Conservation (phyloP, 2,329 filamentous ascomycete genomes). For the Trichothecium roseum region DNA sequence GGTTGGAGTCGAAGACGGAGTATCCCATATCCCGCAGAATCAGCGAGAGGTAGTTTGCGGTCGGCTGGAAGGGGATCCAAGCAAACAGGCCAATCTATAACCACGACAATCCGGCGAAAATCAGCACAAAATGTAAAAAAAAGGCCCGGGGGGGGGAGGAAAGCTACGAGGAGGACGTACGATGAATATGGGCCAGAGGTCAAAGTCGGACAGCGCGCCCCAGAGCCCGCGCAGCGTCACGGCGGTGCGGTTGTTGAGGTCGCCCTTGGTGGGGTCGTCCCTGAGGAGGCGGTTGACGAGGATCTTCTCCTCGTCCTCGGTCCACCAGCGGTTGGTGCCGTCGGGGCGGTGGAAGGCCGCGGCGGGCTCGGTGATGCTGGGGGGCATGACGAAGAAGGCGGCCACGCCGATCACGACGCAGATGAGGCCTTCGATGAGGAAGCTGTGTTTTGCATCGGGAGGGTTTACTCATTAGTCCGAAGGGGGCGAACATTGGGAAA, state of each 20-base stretch:
- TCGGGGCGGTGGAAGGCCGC: conserved; percentile 25
- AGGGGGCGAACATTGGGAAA: no score
- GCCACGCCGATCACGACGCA: conserved; percentile 11
- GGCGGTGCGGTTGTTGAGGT: conserved; percentile 44
- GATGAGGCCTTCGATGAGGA: conserved; percentile 11
- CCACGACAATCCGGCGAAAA: conserved; percentile 26
- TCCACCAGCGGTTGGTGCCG: conserved; percentile 45
- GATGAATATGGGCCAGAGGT: conserved; percentile 44
- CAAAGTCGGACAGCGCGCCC: conserved; percentile 38
- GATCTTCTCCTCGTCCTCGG: conserved; percentile 44
- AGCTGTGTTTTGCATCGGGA: no score
- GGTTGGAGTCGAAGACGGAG: conserved; percentile 44
- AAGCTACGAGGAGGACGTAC: conserved; percentile 28
- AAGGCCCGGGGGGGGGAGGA: no score
- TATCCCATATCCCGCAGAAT: conserved; percentile 14
- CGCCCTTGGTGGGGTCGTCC: conserved; percentile 44
- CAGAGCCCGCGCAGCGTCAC: conserved; percentile 35
- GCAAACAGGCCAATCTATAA: conserved; percentile 8
- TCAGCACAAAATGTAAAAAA: no score
- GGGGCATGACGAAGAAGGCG: conserved; percentile 19
- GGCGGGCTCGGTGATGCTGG: conserved; percentile 22
- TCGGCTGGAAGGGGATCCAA: conserved; percentile 12
- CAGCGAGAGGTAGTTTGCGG: conserved; percentile 15
- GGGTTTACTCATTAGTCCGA: no score
- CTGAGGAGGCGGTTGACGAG: conserved; percentile 44